These are phyloP conservation scores for Curvularia sp. DNA, from an alignment of 2,329 filamentous ascomycete genomes.

Conservation along the genomic window DNA sequence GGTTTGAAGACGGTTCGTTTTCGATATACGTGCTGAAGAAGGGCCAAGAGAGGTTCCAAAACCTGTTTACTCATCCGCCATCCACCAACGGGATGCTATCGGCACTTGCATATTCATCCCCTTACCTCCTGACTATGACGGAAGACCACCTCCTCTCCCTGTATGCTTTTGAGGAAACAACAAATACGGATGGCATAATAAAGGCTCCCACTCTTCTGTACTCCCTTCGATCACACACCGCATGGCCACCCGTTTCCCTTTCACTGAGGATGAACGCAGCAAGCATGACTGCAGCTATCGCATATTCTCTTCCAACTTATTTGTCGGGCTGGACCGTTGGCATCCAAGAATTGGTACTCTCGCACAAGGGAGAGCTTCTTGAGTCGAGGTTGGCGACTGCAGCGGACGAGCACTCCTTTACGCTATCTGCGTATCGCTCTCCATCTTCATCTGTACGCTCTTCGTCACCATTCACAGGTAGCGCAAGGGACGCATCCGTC, in stretches of 20 bases:
- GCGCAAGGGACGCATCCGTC: constrained; percentile 28
- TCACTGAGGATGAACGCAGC: constrained; percentile 73
- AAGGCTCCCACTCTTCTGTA: constrained; percentile 69
- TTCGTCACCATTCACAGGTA: constrained; percentile 37
- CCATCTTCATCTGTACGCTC: constrained; percentile 36
- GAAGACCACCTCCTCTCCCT: constrained; percentile 75
- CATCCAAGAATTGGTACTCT: constrained; percentile 86
- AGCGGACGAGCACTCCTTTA: constrained; percentile 57
- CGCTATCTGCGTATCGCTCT: constrained; percentile 43
- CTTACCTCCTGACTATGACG: constrained; percentile 82
- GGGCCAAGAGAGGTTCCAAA: constrained; percentile 53
- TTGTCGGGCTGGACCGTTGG: constrained; percentile 86
- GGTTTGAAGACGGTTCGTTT: constrained; percentile 59
- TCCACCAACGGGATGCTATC: constrained; percentile 71
- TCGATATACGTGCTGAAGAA: constrained; percentile 70
- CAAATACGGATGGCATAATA: constrained; percentile 26
- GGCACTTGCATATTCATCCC: constrained; percentile 73
- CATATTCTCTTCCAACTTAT: constrained; percentile 80
- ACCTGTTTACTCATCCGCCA: constrained; percentile 66
- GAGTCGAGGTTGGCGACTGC: constrained; percentile 61
- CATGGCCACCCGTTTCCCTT: constrained; percentile 79
- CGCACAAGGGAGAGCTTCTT: constrained; percentile 56
- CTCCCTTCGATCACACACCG: constrained; percentile 81
- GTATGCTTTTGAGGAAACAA: constrained; percentile 65
- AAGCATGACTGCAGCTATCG: constrained; percentile 80